phyloP scores from a whole-genome alignment of 345 rosid species.

The Excoecaria agallocha region DNA sequence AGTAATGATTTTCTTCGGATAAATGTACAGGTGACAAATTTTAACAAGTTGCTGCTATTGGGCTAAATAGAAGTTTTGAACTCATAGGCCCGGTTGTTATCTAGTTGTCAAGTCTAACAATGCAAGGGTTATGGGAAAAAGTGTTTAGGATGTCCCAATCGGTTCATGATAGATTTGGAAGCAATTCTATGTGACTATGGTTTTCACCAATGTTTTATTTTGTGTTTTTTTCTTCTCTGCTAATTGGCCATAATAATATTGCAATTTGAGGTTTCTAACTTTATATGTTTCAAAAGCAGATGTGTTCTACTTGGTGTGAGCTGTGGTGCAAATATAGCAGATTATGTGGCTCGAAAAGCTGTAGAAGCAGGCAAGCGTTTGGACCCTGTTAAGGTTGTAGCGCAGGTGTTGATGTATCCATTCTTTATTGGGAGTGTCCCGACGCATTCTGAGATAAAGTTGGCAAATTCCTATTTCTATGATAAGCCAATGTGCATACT shows the following conservation, averaged over 20 bases:
- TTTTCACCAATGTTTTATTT: neutral
- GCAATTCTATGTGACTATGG: neutral
- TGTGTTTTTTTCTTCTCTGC: neutral
- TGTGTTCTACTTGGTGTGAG: constrained; percentile 91
- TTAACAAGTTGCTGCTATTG: neutral
- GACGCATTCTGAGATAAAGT: constrained; percentile 78
- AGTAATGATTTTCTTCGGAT: neutral
- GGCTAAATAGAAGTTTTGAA: neutral
- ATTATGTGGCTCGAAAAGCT: constrained; percentile 71
- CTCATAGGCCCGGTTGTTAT: neutral
- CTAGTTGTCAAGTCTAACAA: neutral
- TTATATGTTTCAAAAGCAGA: constrained; percentile 41
- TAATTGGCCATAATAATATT: neutral
- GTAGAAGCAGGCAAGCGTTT: constrained; percentile 64
- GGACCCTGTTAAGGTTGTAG: constrained; percentile 87
- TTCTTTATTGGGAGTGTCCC: constrained; percentile 79
- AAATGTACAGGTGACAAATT: constrained; percentile 4
- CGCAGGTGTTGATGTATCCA: constrained; percentile 92
- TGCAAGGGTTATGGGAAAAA: neutral
- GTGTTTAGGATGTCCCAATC: neutral
- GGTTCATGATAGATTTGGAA: neutral
- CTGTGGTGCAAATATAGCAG: constrained; percentile 88
- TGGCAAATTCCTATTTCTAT: constrained; percentile 83
- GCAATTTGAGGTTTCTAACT: neutral
- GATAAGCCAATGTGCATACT: constrained; percentile 77